phyloP scores from a whole-genome alignment of 2,329 filamentous ascomycete genomes.

The Aspergillus pseudoglaucus region DNA sequence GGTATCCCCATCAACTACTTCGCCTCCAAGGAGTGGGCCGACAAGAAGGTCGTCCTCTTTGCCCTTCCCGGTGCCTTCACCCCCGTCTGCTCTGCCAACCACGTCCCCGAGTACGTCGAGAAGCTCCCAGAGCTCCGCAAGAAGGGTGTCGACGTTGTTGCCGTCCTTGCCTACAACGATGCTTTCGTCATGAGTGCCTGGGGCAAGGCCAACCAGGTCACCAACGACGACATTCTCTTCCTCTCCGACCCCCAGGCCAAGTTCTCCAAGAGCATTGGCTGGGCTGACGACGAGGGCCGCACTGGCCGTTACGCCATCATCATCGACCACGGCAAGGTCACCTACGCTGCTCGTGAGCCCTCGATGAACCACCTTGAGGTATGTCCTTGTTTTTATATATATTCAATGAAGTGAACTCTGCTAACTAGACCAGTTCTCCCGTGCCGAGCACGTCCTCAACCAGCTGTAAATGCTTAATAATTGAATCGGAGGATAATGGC shows the following conservation, averaged over 20 bases:
- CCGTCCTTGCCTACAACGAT: slow-evolving; percentile 80
- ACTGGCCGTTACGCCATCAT: slow-evolving; percentile 75
- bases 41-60: slow-evolving; percentile 67
- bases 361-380: slow-evolving; percentile 40
- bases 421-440: slow-evolving; percentile 28
- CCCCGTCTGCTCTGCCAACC: slow-evolving; percentile 73
- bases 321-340: slow-evolving; percentile 75
- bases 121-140: slow-evolving; percentile 63
- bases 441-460: slow-evolving; percentile 33
- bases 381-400: slow-evolving; percentile 2
- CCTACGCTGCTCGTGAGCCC: slow-evolving; percentile 69
- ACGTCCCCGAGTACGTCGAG: slow-evolving; percentile 73
- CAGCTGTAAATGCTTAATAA: slow-evolving; percentile 25
- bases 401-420: neutral
- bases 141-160: slow-evolving; percentile 77
- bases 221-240: slow-evolving; percentile 69
- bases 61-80: slow-evolving; percentile 73
- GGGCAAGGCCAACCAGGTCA: slow-evolving; percentile 79
- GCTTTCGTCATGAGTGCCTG: slow-evolving; percentile 81
- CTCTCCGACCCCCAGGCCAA: slow-evolving; percentile 64
- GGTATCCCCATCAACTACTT: slow-evolving; percentile 72
- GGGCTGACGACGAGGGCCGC: slow-evolving; percentile 64
- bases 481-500: slow-evolving; percentile 12
- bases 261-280: slow-evolving; percentile 74
- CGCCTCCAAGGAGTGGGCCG: slow-evolving; percentile 67